Conservation (phyloP, 305 asterid genomes). For the Solanum chacoense region DNA sequence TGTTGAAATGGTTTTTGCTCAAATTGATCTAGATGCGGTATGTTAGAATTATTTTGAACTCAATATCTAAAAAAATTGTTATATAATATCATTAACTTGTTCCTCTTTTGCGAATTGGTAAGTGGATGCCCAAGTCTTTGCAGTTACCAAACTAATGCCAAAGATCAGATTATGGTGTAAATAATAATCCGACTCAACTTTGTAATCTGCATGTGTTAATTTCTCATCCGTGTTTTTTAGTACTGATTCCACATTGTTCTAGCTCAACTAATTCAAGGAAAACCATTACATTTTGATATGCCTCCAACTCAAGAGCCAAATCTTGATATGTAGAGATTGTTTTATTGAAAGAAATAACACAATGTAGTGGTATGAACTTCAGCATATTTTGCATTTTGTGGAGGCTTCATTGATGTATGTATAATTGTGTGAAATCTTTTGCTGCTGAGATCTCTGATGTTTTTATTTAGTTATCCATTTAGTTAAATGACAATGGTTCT, state of each 20-base stretch:
- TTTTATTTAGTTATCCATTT: not conserved
- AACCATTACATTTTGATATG: not conserved
- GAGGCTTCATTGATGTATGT: not conserved
- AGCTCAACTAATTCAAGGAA: not conserved
- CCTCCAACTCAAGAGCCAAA: not conserved
- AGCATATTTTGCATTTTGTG: not conserved
- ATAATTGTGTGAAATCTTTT: not conserved
- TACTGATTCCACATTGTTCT: not conserved
- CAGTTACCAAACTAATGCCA: not conserved
- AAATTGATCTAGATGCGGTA: slow-evolving; percentile 97
- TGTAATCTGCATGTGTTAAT: not conserved
- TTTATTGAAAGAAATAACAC: not conserved
- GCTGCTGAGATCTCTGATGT: not conserved
- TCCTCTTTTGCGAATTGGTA: not conserved
- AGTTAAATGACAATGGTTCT: not conserved
- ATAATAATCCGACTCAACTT: not conserved
- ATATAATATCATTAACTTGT: not conserved
- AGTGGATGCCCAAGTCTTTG: not conserved
- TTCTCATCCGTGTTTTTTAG: not conserved
- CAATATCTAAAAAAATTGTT: not conserved
- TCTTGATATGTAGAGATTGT: not conserved
- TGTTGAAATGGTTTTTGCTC: slow-evolving; percentile 90
- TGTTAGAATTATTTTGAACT: slow-evolving; percentile 10
- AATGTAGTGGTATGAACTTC: not conserved
- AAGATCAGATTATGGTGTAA: slow-evolving; percentile 1